A percentile compares a stretch with the other conserved stretches of the same genome.
Conservation (phyloP, 2,329 filamentous ascomycete genomes). For the Fusarium sp. region DNA sequence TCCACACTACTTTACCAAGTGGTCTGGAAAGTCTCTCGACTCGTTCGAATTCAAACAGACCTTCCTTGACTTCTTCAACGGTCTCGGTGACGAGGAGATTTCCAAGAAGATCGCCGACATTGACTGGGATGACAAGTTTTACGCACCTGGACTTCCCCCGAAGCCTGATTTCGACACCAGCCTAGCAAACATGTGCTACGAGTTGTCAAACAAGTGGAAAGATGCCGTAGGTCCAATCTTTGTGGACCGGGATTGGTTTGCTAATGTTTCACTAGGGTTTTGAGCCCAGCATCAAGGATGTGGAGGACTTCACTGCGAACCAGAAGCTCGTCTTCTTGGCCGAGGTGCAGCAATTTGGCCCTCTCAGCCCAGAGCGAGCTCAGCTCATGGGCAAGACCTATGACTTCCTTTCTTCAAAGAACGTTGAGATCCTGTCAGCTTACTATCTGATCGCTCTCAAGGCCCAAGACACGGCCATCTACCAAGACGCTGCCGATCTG, state of each 20-base stretch:
- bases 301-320: conserved; percentile 81
- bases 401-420: conserved; percentile 77
- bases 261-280: conserved; percentile 60
- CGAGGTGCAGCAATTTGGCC: conserved; percentile 71
- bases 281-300: conserved; percentile 73
- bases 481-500: conserved; percentile 77
- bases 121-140: conserved; percentile 92
- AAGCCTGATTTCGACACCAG: conserved; percentile 93
- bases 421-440: conserved; percentile 85
- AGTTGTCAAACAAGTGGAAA: conserved; percentile 85
- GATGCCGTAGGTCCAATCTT: conserved; percentile 56
- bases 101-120: conserved; percentile 75
- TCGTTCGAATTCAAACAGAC: conserved; percentile 94
- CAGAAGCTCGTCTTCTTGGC: conserved; percentile 94
- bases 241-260: conserved; percentile 2
- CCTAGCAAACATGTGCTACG: conserved; percentile 86
- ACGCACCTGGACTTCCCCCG: conserved; percentile 85
- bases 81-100: conserved; percentile 69
- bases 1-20: conserved; percentile 90
- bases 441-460: conserved; percentile 84
- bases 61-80: conserved; percentile 84
- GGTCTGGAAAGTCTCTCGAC: conserved; percentile 87
- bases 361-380: conserved; percentile 73
- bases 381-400: conserved; percentile 81
- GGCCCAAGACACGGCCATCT: conserved; percentile 75